Evolutionary conservation across 495 filamentous ascomycete species (phyloP), one percentile per base, ranked within the genome.

Genomic region (Talaromyces wortmannii): DNA sequence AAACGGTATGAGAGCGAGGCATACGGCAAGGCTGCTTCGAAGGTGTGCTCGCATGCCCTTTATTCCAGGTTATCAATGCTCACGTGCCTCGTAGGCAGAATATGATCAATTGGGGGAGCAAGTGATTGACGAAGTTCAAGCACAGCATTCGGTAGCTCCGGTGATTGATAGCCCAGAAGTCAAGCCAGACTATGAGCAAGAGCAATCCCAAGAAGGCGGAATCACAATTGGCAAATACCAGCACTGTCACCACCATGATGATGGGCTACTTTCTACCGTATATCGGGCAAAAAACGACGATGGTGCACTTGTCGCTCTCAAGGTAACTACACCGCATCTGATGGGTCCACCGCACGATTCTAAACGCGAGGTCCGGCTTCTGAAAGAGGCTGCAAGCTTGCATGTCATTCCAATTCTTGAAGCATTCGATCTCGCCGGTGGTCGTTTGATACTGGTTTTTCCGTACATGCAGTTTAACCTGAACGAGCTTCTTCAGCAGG

Each of bases 221-320:
- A 32, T 42, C n/a, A 76, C 83, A 7, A 86, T 97, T 61, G 94
- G 94, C 6, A 69, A 67, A 31, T 96, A 92, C 65, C 64, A 62
- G 23, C 75, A 83, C 46, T 95, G 89, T 63, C 74, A 81, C 23
- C 85, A 88, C 66, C 69, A 89, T 60, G 80, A 76, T 51, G 83
- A 83, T 55, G 94, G 95, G 23, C 72, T 94, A 7, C 92, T 90
- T 63, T 94, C 94, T 29, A 81, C 81, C 36, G 84, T 99, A 48
- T 97, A 92, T 72, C 83, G 78, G 59, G 78, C 85, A 6, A 48
- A 44, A 18, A 36, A 46, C 7, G 51, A 63, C 6, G 66, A 72
- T 60, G 69, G 60, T 48, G 70, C 44, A 47, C 45, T 83, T 7
- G 76, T 86, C 7, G 92, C 94, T n/a, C 71, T 98, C 30, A 98